Percentiles rank a stretch among this genome's conserved stretches.
Conservation (phyloP, 805 yeast species). For the Wickerhamiella spandovensis region DNA sequence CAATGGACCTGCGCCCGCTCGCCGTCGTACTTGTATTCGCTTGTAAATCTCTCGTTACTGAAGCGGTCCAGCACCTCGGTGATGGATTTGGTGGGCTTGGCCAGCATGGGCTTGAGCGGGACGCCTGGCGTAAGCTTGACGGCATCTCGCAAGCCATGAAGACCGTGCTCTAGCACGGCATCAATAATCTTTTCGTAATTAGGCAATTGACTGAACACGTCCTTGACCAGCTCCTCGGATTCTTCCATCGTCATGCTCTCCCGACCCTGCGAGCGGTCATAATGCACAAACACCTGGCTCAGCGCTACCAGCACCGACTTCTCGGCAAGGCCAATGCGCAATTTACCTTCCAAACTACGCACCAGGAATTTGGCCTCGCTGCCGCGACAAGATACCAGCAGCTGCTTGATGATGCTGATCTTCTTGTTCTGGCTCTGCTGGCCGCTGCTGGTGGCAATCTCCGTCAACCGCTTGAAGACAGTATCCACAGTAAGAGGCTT, state of each 20-base stretch:
- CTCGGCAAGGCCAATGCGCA: constrained; percentile 88
- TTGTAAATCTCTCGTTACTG: constrained; percentile 72
- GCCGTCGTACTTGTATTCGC: constrained; percentile 96
- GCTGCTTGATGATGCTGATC: constrained; percentile 61
- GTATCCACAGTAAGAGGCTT: constrained; percentile 56
- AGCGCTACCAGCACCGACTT: constrained; percentile 76
- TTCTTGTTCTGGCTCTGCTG: constrained; percentile 69
- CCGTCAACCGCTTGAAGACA: constrained; percentile 62
- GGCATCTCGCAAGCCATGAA: constrained; percentile 47
- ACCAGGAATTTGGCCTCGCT: constrained; percentile 83
- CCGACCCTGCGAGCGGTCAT: constrained; percentile 33
- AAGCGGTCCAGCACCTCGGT: constrained; percentile 86
- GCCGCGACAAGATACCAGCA: constrained; percentile 76
- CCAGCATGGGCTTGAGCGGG: constrained; percentile 95
- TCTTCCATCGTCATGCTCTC: constrained; percentile 35
- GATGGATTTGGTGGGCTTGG: constrained; percentile 90
- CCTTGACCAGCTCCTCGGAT: constrained; percentile 71
- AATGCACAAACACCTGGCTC: constrained; percentile 65
- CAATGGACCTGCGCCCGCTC: constrained; percentile 93
- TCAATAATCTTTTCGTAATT: constrained; percentile 71
- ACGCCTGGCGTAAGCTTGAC: constrained; percentile 80
- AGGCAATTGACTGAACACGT: constrained; percentile 81
- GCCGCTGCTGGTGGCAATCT: constrained; percentile 69
- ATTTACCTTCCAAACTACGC: constrained; percentile 81
- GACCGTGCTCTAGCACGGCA: constrained; percentile 53